These are phyloP conservation scores for Phytophthora sp. DNA, from an alignment of 352 stramenopile species.

Conservation along the genomic window DNA sequence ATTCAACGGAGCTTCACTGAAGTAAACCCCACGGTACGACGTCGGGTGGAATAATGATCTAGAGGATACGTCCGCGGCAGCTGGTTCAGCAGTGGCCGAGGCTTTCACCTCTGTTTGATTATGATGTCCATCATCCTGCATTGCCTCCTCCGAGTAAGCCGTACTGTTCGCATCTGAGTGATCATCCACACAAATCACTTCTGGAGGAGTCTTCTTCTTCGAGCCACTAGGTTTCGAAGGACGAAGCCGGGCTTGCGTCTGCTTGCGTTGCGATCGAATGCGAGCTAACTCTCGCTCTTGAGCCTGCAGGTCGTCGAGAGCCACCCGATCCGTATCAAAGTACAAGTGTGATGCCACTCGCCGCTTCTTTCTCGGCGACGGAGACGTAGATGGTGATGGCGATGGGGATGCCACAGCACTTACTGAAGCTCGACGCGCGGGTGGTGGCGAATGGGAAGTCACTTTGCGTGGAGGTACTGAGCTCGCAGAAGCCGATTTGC, in stretches of 20 bases:
- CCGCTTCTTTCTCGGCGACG: conserved; percentile 29
- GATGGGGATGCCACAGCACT: too few species aligned
- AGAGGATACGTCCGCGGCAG: neutral
- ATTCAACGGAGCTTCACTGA: conserved; percentile 26
- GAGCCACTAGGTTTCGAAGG: neutral
- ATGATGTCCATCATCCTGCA: neutral
- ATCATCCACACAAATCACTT: conserved; percentile 23
- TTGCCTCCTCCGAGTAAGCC: neutral
- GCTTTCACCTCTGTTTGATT: neutral
- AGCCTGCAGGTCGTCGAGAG: conserved; percentile 42
- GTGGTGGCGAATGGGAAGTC: neutral
- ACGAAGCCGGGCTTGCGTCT: conserved; percentile 11
- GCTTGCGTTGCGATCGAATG: conserved; percentile 35
- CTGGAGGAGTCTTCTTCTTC: conserved; percentile 10
- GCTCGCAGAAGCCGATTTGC: conserved; percentile 17
- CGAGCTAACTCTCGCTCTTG: conserved; percentile 50
- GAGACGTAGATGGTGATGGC: conserved; percentile 1
- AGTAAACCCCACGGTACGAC: conserved; percentile 34
- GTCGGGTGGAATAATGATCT: conserved; percentile 31
- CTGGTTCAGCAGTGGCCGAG: neutral
- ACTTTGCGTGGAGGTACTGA: neutral
- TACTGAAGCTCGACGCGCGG: neutral
- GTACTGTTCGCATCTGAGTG: conserved; percentile 13
- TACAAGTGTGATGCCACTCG: neutral
- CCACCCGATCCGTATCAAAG: conserved; percentile 31